Conservation (phyloP, 2,329 filamentous ascomycete genomes). For the Talaromyces albobiverticillius region DNA sequence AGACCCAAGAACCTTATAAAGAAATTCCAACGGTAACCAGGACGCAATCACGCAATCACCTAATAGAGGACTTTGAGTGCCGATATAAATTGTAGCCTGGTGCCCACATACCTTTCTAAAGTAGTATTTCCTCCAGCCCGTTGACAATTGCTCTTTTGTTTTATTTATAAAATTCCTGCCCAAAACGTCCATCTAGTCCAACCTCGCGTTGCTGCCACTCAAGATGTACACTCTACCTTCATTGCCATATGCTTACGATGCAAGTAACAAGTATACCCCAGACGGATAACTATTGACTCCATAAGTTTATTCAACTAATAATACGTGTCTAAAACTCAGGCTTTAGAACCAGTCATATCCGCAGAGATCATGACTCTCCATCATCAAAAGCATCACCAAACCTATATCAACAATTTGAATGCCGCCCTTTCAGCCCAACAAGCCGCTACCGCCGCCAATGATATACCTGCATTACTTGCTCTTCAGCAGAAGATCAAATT, state of each 20-base stretch:
- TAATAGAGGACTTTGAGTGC: too few relatives aligned
- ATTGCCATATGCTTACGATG: constrained; percentile 69
- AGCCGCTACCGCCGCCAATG: constrained; percentile 53
- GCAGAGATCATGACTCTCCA: constrained; percentile 93
- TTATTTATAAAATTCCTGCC: too few relatives aligned
- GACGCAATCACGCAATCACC: too few relatives aligned
- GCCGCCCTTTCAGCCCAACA: constrained; percentile 66
- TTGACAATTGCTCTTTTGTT: too few relatives aligned
- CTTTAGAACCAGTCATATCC: constrained; percentile 76
- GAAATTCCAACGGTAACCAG: too few relatives aligned
- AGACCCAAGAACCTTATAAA: too few relatives aligned
- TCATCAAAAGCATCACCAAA: constrained; percentile 90
- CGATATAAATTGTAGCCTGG: too few relatives aligned
- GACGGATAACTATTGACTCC: too few relatives aligned
- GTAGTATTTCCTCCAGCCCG: too few relatives aligned
- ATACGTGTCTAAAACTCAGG: constrained; percentile 41
- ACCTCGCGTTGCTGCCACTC: neutral
- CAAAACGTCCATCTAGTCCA: too few relatives aligned
- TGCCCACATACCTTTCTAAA: too few relatives aligned
- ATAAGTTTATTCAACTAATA: neutral
- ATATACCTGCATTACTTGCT: constrained; percentile 63
- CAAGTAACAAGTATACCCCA: constrained; percentile 54
- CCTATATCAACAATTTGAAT: constrained; percentile 88
- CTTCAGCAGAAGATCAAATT: constrained; percentile 75
- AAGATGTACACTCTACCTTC: constrained; percentile 59